phyloP scores from a whole-genome alignment of 306 rosid genomes.

The Prunus salicina region DNA sequence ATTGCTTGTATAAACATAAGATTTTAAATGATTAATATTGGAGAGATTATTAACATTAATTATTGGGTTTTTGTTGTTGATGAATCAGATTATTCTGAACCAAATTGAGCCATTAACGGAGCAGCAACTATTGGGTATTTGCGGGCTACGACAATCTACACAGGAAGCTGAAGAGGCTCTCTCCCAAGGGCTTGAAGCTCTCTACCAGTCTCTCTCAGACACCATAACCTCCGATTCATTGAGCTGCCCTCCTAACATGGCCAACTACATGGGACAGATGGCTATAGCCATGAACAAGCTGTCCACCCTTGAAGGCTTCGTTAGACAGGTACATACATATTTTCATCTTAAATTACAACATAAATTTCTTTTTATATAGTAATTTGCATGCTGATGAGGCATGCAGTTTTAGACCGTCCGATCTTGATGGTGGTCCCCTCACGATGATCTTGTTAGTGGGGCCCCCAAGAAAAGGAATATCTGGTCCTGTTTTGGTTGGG shows the following conservation, averaged over 20 bases:
- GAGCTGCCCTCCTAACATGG: slow-evolving; percentile 73
- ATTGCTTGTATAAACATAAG: too few relatives aligned
- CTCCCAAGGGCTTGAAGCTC: slow-evolving; percentile 78
- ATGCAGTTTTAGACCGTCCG: not conserved
- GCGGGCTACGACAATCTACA: slow-evolving; percentile 84
- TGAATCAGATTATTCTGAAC: slow-evolving; percentile 49
- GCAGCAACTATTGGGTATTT: slow-evolving; percentile 83
- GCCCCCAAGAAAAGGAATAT: slow-evolving; percentile 38
- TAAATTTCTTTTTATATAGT: too few relatives aligned
- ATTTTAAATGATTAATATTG: too few relatives aligned
- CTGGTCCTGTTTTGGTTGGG: slow-evolving; percentile 45
- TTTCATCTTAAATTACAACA: not conserved
- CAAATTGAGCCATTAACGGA: slow-evolving; percentile 88
- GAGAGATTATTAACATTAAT: not conserved
- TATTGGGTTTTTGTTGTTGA: not conserved
- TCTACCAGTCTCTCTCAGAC: slow-evolving; percentile 71
- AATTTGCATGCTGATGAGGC: not conserved
- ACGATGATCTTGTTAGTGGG: slow-evolving; percentile 29
- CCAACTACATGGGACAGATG: slow-evolving; percentile 97
- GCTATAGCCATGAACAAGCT: slow-evolving; percentile 89
- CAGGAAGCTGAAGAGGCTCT: slow-evolving; percentile 86
- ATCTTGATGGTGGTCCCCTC: slow-evolving; percentile 40
- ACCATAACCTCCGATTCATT: slow-evolving; percentile 75
- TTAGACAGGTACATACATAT: slow-evolving; percentile 65
- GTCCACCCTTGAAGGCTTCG: slow-evolving; percentile 76